phyloP scores from a whole-genome alignment of 73 alveolate genomes.

The Paramecium sexaurelia region DNA sequence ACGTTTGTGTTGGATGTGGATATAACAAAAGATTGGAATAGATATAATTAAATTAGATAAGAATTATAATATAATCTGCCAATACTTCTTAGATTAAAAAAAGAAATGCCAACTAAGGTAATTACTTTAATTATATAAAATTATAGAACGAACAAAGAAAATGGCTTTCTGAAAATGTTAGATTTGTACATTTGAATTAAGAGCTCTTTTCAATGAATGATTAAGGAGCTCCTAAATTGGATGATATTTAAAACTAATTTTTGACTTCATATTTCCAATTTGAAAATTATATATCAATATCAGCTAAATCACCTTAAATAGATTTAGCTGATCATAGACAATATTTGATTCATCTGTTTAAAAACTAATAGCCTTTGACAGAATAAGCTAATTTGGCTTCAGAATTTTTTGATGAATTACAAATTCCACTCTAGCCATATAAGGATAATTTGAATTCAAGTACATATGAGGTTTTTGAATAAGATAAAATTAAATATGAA shows the following conservation, averaged over 20 bases:
- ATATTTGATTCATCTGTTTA: slow-evolving; percentile 19
- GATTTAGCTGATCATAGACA: not conserved
- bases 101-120: slow-evolving; percentile 19
- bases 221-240: not conserved
- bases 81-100: not conserved
- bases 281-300: not conserved
- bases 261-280: not conserved
- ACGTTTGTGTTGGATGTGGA: not conserved
- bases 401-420: slow-evolving; percentile 83
- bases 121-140: not conserved
- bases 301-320: not conserved
- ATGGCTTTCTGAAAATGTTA: slow-evolving; percentile 38
- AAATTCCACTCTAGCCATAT: slow-evolving; percentile 94
- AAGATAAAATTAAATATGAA: slow-evolving; percentile 82
- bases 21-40: not conserved
- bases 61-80: not conserved
- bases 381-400: slow-evolving; percentile 51
- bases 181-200: not conserved
- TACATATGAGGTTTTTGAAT: slow-evolving; percentile 86
- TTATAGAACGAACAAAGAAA: slow-evolving; percentile 21
- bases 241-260: not conserved
- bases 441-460: slow-evolving; percentile 86
- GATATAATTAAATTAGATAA: not conserved
- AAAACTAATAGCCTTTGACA: not conserved
- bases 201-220: slow-evolving; percentile 30